A percentile compares a stretch with the other conserved stretches of the same genome.
Evolutionary conservation across 805 yeast genomes (phyloP).

Genomic region (Dipodascopsis uninucleata): DNA sequence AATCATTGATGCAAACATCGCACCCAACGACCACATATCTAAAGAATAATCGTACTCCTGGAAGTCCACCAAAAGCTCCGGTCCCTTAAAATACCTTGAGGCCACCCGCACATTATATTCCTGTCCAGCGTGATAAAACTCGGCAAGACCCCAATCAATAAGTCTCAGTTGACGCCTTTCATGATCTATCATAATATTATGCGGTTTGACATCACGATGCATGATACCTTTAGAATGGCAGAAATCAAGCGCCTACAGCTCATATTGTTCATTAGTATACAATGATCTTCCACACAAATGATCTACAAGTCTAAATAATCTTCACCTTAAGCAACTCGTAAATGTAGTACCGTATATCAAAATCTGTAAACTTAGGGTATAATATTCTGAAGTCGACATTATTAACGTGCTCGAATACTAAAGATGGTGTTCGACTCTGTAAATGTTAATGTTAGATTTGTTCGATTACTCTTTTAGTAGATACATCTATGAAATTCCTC

Average conservation of each 20-base stretch:
- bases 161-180: slow-evolving; percentile 60
- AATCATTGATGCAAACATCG: slow-evolving; percentile 84
- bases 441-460: too few relatives aligned
- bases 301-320: not conserved
- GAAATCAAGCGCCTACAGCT: slow-evolving; percentile 65
- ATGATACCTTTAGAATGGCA: slow-evolving; percentile 93
- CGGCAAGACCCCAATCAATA: slow-evolving; percentile 96
- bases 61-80: slow-evolving; percentile 80
- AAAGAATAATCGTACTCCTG: slow-evolving; percentile 87
- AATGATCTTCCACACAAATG: not conserved
- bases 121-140: slow-evolving; percentile 82
- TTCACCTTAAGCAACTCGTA: slow-evolving; percentile 58
- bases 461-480: too few relatives aligned
- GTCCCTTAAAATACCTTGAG: slow-evolving; percentile 88
- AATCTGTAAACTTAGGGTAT: slow-evolving; percentile 71
- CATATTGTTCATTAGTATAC: not conserved
- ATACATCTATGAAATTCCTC: too few relatives aligned
- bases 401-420: slow-evolving; percentile 78
- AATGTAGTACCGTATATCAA: slow-evolving; percentile 79
- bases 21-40: slow-evolving; percentile 92
- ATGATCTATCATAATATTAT: slow-evolving; percentile 93
- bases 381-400: slow-evolving; percentile 78
- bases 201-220: slow-evolving; percentile 95
- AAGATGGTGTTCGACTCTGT: slow-evolving; percentile 70
- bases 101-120: slow-evolving; percentile 94